Evolutionary conservation across 257 asterid species (phyloP), one percentile per base, ranked within the genome.

Genomic region (Echites panduratus): DNA sequence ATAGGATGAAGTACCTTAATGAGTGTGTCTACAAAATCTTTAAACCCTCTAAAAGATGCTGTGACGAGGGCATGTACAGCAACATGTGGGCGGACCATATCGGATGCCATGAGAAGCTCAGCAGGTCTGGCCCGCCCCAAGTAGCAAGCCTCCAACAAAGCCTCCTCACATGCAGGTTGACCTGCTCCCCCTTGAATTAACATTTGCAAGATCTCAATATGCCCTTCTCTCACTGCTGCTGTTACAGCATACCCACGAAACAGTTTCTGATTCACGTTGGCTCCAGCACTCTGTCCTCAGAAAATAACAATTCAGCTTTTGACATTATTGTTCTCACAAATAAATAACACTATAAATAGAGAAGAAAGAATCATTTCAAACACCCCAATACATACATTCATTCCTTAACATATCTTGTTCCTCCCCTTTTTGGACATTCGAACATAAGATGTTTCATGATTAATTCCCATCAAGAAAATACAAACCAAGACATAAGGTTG

Each of bases 221-320:
- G 89, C 47, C 85, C 92, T 81, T 88, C 96, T 73, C 96, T 82
- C 44, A 85, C 95, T 1, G 96, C 90, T 27, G 90, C 96, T 24
- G 95, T 90, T 48, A 89, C 84, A 62, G 96, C 92, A 70, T 88
- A 88, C 11, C 96, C 96, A 66, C 95, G 82, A 81, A 90, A 90
- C 78, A 88, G 67, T 74, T 86, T 88, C 66, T 90, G 88, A 81
- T 88, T 88, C 75, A 87, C 88, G 58, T 81, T 76, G 44, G 89
- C 92, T 76, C 96, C 96, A 66, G 29, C 75, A 47, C 81, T 81
- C 96, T 90, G 86, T 48, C 73, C 80, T 11, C 73, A 56, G 29
- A 65, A 65, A 74, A 75, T 9, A 22, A 66, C 54, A 35, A 50
- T 17, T 5, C 11, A 6, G 17, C 14, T 13, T 40, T 63, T 38